Conservation (phyloP, 2,329 filamentous ascomycete genomes). For the Talaromyces sp. region DNA sequence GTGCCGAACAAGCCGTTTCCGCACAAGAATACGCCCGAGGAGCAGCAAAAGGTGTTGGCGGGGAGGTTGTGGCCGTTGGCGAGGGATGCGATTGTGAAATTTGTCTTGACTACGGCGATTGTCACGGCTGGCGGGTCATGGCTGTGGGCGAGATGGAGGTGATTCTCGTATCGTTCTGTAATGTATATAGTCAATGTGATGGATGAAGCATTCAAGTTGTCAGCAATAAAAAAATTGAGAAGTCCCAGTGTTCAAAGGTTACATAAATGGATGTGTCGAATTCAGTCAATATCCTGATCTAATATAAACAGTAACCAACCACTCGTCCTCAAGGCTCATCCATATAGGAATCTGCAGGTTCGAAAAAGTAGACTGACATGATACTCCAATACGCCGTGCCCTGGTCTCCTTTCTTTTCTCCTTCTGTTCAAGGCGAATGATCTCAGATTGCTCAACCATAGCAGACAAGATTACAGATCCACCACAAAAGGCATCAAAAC, state of each 20-base stretch:
- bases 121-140: not conserved
- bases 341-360: not conserved
- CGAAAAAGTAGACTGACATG: constrained; percentile 13
- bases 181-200: not conserved
- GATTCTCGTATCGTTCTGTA: not conserved
- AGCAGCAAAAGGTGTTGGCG: not conserved
- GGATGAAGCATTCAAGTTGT: not conserved
- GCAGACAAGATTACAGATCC: constrained; percentile 16
- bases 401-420: constrained; percentile 15
- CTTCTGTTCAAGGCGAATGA: constrained; percentile 2
- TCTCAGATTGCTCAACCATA: constrained; percentile 11
- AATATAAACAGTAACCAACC: not conserved
- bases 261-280: not conserved
- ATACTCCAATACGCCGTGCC: constrained; percentile 27
- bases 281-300: not conserved
- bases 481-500: constrained; percentile 8
- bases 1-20: constrained; percentile 47
- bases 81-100: not conserved
- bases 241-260: not conserved
- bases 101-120: not conserved
- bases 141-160: not conserved
- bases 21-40: constrained; percentile 34
- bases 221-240: not conserved
- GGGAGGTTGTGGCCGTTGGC: not conserved
- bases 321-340: not conserved